phyloP scores from a whole-genome alignment of 371 early-diverging fungal genomes.

The Saksenaea oblongispora region DNA sequence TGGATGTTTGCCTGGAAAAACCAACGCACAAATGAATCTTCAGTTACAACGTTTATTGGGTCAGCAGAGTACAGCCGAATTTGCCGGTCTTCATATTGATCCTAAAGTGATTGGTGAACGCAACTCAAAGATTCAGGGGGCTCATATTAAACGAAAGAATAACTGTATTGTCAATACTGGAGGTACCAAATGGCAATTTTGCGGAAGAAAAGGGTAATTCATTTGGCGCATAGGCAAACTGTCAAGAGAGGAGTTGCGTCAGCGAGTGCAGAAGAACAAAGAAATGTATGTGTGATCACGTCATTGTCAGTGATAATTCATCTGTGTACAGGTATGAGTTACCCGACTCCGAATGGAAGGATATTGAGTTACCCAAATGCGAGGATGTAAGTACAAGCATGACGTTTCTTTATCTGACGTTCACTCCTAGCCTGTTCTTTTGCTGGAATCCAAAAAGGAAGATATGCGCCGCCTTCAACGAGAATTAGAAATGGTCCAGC shows the following conservation, averaged over 20 bases:
- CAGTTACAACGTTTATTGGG: slow-evolving; percentile 92
- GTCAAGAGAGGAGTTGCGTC: slow-evolving; percentile 73
- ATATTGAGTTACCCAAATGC: slow-evolving; percentile 65
- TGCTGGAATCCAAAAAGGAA: slow-evolving; percentile 58
- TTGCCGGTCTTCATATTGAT: slow-evolving; percentile 89
- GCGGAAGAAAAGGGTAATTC: neutral
- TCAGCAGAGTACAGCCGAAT: slow-evolving; percentile 93
- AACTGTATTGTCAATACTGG: slow-evolving; percentile 90
- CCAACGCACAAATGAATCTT: slow-evolving; percentile 92
- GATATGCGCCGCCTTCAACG: slow-evolving; percentile 48
- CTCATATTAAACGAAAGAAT: slow-evolving; percentile 85
- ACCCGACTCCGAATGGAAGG: slow-evolving; percentile 64
- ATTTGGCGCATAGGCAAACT: slow-evolving; percentile 52
- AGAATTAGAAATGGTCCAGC: slow-evolving; percentile 51
- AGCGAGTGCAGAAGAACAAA: slow-evolving; percentile 69
- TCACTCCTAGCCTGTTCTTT: slow-evolving; percentile 21
- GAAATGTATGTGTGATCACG: slow-evolving; percentile 52
- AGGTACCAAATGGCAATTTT: slow-evolving; percentile 32
- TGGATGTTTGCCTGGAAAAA: slow-evolving; percentile 84
- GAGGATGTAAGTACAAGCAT: slow-evolving; percentile 56
- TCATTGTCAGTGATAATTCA: neutral
- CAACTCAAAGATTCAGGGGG: slow-evolving; percentile 80
- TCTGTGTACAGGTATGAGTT: slow-evolving; percentile 60
- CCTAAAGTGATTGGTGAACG: slow-evolving; percentile 79
- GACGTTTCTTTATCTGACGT: neutral